A percentile compares a stretch with the other conserved stretches of the same genome.
phyloP scores from a whole-genome alignment of 371 early-diverging fungal species.

The Polyrhizophydium stewartii region DNA sequence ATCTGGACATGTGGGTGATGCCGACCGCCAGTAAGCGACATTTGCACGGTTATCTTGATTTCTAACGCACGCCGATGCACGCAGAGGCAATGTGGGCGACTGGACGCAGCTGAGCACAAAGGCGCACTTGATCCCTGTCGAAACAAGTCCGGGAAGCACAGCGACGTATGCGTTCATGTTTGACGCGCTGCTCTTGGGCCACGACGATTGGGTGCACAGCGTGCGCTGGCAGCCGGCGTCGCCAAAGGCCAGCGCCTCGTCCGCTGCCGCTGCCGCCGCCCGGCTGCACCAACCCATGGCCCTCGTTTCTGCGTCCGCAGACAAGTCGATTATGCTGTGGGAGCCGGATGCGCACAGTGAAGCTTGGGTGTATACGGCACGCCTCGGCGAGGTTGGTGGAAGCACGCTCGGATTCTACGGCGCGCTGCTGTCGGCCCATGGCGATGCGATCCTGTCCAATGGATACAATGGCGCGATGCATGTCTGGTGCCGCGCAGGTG shows the following conservation, averaged over 20 bases:
- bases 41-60: background rate
- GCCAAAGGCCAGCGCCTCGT: background rate
- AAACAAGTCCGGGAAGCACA: background rate
- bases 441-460: slow-evolving; percentile 64
- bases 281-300: slow-evolving; percentile 57
- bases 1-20: background rate
- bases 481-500: slow-evolving; percentile 62
- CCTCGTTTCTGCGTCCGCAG: slow-evolving; percentile 85
- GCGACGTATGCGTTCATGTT: slow-evolving; percentile 67
- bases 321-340: slow-evolving; percentile 93
- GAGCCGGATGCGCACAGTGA: slow-evolving; percentile 72
- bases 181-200: slow-evolving; percentile 81
- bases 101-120: slow-evolving; percentile 71
- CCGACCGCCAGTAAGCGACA: background rate
- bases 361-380: slow-evolving; percentile 78
- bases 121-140: slow-evolving; percentile 56
- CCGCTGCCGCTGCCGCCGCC: background rate
- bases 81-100: background rate
- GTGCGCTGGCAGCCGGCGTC: slow-evolving; percentile 67
- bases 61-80: too few relatives aligned
- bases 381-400: slow-evolving; percentile 92
- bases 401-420: slow-evolving; percentile 79
- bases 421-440: slow-evolving; percentile 67
- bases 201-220: slow-evolving; percentile 94
- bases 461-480: slow-evolving; percentile 90